Base-by-base conservation (phyloP, 108 stramenopile genomes). In the Skeletonema grethae region DNA sequence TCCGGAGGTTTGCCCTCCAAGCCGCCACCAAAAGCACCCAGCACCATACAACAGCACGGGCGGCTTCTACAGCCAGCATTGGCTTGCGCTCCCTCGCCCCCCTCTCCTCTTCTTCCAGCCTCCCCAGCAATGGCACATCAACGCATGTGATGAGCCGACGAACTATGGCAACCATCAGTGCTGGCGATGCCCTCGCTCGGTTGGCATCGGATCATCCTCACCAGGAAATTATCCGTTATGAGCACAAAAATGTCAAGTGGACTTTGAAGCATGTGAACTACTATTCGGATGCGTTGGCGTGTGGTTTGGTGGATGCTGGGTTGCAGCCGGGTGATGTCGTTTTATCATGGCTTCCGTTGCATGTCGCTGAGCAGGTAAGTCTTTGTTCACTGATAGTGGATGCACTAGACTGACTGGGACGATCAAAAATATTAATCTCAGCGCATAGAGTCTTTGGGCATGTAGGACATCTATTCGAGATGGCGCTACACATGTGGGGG, bases 171-270 rank as follows among this genome's bases (percentile, higher is more conserved):
- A 80, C 79, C 61, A 70, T 76, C 59, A 76, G 65, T 57, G 79
- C 79, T 55, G 79, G 79, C 18, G 69, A 69, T 15, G 79, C 79
- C 56, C 75, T 80, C 55, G 69, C 79, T 13, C 45, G 69, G 61
- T 67, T 94, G 82, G 89, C 90, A 61, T 74, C 70, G 46, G 85
- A 85, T 35, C 82, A 85, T 77, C 89, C 89, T 20, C 87, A 92
- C 82, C 78, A 86, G 67, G 89, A 92, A 67, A 87, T 90, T 20
- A 79, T 95, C 43, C 88, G 94, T 29, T 95, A 92, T 76, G 88
- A 95, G 74, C 88, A 90, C 72, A 95, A 95, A 77, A 95, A 95
- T 72, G 78, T 88, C 61, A 92, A 89, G 72, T 92, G 87, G 87
- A 90, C 84, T 22, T 71, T 90, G 29, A 86, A 84, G 57, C 89